phyloP scores from a whole-genome alignment of 2,329 filamentous ascomycete species.

The Tolypocladium inflatum region DNA sequence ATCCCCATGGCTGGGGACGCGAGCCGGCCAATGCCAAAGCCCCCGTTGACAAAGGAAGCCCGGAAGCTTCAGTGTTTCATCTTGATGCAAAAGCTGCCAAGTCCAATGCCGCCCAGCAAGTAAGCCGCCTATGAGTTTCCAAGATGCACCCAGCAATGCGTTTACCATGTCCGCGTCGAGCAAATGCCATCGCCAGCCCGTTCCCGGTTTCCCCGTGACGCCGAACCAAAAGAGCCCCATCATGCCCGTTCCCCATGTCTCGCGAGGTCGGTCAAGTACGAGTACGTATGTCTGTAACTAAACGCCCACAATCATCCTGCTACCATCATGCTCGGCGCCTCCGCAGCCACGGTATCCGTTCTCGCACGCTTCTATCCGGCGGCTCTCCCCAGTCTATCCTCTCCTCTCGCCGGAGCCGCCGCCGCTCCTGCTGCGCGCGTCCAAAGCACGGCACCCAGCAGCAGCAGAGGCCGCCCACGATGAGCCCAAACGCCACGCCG shows the following conservation, averaged over 20 bases:
- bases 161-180: too few relatives aligned
- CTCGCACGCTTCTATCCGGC: not conserved
- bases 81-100: too few relatives aligned
- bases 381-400: not conserved
- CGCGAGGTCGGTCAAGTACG: not conserved
- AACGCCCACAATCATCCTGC: too few relatives aligned
- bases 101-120: too few relatives aligned
- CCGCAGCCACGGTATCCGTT: not conserved
- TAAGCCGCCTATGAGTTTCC: too few relatives aligned
- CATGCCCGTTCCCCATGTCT: not conserved
- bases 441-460: constrained; percentile 23
- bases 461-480: constrained; percentile 20
- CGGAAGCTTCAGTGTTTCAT: too few relatives aligned
- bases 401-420: constrained; percentile 7
- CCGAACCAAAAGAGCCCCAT: not conserved
- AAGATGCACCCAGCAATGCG: too few relatives aligned
- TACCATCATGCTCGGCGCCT: not conserved
- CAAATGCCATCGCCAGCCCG: not conserved
- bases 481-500: constrained; percentile 20
- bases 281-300: too few relatives aligned
- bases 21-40: not conserved
- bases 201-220: not conserved
- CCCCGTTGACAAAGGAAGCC: too few relatives aligned
- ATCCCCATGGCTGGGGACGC: not conserved
- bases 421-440: constrained; percentile 2